phyloP scores from a whole-genome alignment of 129 eudicot genomes.

The Apium graveolens region DNA sequence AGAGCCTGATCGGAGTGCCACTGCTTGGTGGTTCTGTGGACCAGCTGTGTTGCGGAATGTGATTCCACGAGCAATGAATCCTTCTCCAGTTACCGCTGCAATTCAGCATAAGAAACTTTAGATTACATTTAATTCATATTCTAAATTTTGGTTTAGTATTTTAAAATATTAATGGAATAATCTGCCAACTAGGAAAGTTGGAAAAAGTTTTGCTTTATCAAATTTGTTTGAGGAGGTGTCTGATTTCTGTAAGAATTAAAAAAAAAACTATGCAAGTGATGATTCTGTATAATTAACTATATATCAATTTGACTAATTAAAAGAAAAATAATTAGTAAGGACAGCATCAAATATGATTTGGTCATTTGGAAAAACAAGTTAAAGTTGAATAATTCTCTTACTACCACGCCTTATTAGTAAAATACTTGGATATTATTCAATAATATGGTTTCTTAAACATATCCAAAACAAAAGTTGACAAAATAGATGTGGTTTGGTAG shows the following conservation, averaged over 20 bases:
- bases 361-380: background rate
- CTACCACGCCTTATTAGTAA: background rate
- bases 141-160: too few relatives aligned
- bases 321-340: background rate
- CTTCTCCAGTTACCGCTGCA: conserved; percentile 47
- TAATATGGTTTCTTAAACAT: background rate
- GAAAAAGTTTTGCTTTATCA: too few relatives aligned
- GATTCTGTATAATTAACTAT: too few relatives aligned
- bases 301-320: background rate
- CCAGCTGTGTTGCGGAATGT: conserved; percentile 71
- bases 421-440: background rate
- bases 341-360: background rate
- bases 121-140: too few relatives aligned
- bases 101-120: background rate
- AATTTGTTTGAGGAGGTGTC: too few relatives aligned
- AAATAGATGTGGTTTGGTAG: background rate
- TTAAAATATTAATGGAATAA: too few relatives aligned
- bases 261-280: too few relatives aligned
- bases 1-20: conserved; percentile 68
- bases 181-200: too few relatives aligned
- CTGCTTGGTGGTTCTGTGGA: conserved; percentile 70
- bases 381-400: background rate
- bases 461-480: background rate
- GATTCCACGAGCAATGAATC: conserved; percentile 65
- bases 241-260: too few relatives aligned